These are phyloP conservation scores for Posidonia oceanica DNA, from an alignment of 116 monocot species.

Conservation along the genomic window DNA sequence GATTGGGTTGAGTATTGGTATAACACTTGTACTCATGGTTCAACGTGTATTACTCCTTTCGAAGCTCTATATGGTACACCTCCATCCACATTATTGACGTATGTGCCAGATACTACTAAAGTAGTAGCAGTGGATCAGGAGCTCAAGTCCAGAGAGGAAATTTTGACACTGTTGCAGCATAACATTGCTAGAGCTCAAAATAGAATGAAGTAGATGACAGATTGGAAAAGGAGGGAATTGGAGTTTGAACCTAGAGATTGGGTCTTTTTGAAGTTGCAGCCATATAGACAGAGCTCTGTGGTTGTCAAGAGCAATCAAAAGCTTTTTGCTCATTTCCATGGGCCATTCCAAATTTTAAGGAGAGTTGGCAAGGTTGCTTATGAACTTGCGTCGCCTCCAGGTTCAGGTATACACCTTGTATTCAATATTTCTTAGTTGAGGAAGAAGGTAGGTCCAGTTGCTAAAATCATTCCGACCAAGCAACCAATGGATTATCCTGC, in stretches of 20 bases:
- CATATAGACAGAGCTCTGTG: background rate
- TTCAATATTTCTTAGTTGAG: background rate
- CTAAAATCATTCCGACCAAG: too few species aligned
- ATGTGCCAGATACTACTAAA: background rate
- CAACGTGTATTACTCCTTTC: background rate
- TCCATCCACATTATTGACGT: background rate
- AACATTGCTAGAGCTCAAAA: background rate
- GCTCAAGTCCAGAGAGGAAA: background rate
- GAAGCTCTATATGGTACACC: slow-evolving; percentile 1
- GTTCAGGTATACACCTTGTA: background rate
- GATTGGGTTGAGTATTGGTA: slow-evolving; percentile 8
- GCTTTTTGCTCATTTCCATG: background rate
- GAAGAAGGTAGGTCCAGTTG: background rate
- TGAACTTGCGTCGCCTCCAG: background rate
- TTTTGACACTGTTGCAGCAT: background rate
- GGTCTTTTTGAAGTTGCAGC: slow-evolving; percentile 4
- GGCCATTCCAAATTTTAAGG: background rate
- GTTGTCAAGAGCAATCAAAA: background rate
- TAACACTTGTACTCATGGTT: background rate
- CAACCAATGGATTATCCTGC: too few species aligned
- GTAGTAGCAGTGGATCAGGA: background rate
- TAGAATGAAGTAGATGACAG: background rate
- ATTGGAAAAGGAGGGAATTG: background rate
- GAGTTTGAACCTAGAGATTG: background rate
- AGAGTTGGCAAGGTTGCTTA: background rate